These are phyloP conservation scores for Thecaphora frezii DNA, from an alignment of 1,284 basidiomycete species.

Conservation along the genomic window DNA sequence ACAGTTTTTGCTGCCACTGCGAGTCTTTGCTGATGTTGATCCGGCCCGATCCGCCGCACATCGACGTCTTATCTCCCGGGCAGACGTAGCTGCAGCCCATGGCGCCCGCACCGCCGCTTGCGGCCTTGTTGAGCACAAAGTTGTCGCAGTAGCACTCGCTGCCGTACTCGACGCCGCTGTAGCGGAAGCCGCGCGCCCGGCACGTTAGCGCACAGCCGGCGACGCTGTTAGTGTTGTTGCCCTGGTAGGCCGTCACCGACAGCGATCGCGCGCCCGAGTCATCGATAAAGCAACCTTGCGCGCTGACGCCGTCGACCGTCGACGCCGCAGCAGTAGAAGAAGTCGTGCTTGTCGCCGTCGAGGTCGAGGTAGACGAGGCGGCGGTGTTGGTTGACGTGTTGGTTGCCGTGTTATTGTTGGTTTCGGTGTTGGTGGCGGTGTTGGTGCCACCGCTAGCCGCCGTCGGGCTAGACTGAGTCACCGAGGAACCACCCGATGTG, in stretches of 20 bases:
- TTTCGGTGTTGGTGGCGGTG: slow-evolving; percentile 1
- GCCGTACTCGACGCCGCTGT: slow-evolving; percentile 48
- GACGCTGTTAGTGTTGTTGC: slow-evolving; percentile 14
- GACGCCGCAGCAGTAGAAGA: background rate
- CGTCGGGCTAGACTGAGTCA: too few relatives aligned
- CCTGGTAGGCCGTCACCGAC: slow-evolving; percentile 1
- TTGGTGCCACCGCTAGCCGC: too few relatives aligned
- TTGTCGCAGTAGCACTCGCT: slow-evolving; percentile 50
- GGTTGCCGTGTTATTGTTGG: slow-evolving; percentile 1
- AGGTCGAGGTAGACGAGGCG: slow-evolving; percentile 2
- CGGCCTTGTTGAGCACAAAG: slow-evolving; percentile 5
- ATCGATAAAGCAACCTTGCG: slow-evolving; percentile 10
- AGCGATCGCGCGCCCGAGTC: background rate
- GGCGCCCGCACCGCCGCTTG: background rate
- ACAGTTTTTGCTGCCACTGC: slow-evolving; percentile 14
- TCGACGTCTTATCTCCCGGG: slow-evolving; percentile 7
- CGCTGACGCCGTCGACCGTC: background rate
- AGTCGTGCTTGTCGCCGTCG: slow-evolving; percentile 1
- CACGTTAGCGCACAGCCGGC: slow-evolving; percentile 41
- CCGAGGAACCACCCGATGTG: slow-evolving; percentile 1
- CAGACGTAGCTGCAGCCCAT: slow-evolving; percentile 14
- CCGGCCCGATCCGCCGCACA: slow-evolving; percentile 13
- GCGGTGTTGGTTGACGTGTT: background rate
- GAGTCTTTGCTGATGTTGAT: slow-evolving; percentile 12
- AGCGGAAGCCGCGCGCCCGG: slow-evolving; percentile 33